Percentiles rank a stretch among this genome's conserved stretches.
Conservation (phyloP, 257 asterid genomes). For the Solanum pennellii region DNA sequence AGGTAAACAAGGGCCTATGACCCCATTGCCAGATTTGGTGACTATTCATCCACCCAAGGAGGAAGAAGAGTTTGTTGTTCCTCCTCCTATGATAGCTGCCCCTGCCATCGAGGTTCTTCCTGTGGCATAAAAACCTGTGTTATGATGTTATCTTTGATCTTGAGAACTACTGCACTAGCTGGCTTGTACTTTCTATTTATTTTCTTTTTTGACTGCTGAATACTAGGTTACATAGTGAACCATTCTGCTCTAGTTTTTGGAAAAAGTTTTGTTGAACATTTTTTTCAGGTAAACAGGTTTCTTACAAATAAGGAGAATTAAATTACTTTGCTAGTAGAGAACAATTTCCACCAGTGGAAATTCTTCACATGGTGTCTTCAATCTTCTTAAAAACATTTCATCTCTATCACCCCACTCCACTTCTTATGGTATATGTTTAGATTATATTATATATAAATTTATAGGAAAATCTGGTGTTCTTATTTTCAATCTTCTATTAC, state of each 20-base stretch:
- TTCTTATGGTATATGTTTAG: too few species aligned
- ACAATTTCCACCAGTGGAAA: too few species aligned
- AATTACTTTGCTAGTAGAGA: too few species aligned
- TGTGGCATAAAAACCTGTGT: neutral
- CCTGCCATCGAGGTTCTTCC: slow-evolving; percentile 7
- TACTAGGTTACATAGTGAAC: neutral
- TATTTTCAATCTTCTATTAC: too few species aligned
- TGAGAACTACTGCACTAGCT: neutral
- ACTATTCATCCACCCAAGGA: slow-evolving; percentile 49
- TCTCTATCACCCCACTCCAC: too few species aligned
- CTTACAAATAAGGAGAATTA: too few species aligned
- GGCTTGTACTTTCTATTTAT: neutral
- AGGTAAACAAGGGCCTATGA: neutral
- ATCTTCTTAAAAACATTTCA: too few species aligned
- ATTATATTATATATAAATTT: too few species aligned
- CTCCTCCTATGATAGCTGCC: slow-evolving; percentile 1
- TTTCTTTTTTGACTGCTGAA: neutral
- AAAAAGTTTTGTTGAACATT: too few species aligned
- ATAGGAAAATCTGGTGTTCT: too few species aligned
- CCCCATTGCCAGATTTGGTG: neutral
- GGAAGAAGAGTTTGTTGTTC: slow-evolving; percentile 23
- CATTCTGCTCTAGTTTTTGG: neutral
- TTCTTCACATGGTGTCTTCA: too few species aligned
- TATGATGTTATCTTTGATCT: neutral
- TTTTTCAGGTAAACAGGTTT: too few species aligned